Base-by-base conservation (phyloP, 2,329 filamentous ascomycete species). In the Whalleya microplaca region DNA sequence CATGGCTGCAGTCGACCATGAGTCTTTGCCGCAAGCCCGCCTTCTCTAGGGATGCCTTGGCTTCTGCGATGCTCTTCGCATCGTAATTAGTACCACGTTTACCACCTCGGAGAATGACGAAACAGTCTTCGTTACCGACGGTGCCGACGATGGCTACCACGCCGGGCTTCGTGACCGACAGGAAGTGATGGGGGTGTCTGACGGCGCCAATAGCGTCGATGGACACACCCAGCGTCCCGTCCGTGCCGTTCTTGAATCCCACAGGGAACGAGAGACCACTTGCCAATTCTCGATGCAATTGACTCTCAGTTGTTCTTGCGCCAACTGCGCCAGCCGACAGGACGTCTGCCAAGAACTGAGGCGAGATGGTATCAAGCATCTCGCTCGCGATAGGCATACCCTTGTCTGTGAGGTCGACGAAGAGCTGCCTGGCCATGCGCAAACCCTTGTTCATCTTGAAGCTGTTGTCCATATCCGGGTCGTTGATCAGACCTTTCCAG, bases 361-460 rank as follows among this genome's bases (percentile, higher is more conserved):
- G 95, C 27, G 92, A 96, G 73, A 98, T 97, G 51, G 95, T 98
- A 73, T 99, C 95, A 60, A 99, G 82, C 92, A 99, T 97, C 79
- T 99, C 95, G 73, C 88, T 94, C 43, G 95, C 95, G 68, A 99
- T 88, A 27, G 95, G 95, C 91, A 99, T 96, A 70, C 95, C 95
- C 78, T 87, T 90, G 73, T 85, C 82, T 0, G 94, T 98, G 66
- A 99, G 80, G 73, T 98, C 92, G 61, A 96, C 88, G 76, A 97
- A 98, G 72, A 99, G 84, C 76, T 98, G 88, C 66, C 95, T 85
- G 53, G 92, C 91, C 53, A 92, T 81, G 48, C 91, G 87, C 70
- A 99, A 78, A 19, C 95, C 95, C 82, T 98, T 98, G 83, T 98
- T 98, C 80, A 99, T 98, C 78, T 97, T 88, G 89, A 96, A 98